Conservation (phyloP, 257 asterid species). For the Schizonepeta tenuifolia region DNA sequence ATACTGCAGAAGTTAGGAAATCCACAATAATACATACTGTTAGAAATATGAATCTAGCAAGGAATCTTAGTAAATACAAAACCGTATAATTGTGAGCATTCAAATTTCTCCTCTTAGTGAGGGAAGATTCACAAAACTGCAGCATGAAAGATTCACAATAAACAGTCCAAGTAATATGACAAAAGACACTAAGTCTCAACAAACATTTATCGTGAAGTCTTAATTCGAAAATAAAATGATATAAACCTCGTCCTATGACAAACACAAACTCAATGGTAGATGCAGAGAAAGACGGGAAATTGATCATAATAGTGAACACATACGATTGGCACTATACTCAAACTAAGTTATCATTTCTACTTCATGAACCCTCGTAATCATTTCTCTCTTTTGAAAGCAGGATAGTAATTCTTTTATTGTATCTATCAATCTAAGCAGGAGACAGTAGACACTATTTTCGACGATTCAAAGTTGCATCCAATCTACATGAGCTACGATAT, state of each 20-base stretch:
- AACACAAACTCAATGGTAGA: too few relatives aligned
- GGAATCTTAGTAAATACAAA: slow-evolving; percentile 11
- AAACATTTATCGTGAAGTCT: background rate
- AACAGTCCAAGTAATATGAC: too few relatives aligned
- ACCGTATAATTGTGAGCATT: too few relatives aligned
- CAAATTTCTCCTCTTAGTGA: background rate
- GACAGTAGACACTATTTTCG: background rate
- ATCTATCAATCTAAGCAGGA: background rate
- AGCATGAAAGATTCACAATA: background rate
- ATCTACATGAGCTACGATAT: background rate
- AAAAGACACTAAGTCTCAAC: too few relatives aligned
- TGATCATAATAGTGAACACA: background rate
- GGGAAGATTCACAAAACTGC: background rate
- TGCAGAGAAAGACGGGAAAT: background rate
- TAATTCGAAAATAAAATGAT: background rate
- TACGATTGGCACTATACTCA: too few relatives aligned
- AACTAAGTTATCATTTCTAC: too few relatives aligned
- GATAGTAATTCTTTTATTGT: background rate
- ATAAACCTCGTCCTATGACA: background rate
- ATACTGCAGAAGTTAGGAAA: too few relatives aligned
- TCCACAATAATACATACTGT: too few relatives aligned
- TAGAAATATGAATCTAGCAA: too few relatives aligned
- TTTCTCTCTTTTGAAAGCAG: background rate
- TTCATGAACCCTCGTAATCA: too few relatives aligned
- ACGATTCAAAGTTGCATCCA: too few relatives aligned